Evolutionary conservation across 2,329 filamentous ascomycete species (phyloP).

Genomic region (Sporothrix phasma): DNA sequence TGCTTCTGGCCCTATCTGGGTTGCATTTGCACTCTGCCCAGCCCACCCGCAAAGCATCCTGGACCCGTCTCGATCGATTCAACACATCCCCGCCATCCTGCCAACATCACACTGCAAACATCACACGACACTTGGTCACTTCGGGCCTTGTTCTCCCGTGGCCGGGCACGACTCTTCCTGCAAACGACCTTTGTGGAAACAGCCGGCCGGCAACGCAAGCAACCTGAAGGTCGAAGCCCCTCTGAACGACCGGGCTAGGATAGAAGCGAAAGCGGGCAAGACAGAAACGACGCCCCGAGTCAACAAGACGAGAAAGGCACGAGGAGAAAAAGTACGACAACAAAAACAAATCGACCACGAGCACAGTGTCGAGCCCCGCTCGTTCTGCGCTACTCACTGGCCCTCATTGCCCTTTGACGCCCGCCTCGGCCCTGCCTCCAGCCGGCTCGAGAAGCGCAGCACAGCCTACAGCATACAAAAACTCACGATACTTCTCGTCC

Average conservation of each 20-base stretch:
- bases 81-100: not conserved
- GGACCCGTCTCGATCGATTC: not conserved
- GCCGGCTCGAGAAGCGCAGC: not conserved
- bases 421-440: not conserved
- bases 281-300: not conserved
- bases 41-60: not conserved
- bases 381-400: slow-evolving; percentile 8
- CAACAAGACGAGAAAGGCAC: not conserved
- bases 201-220: not conserved
- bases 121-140: slow-evolving; percentile 2
- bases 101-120: not conserved
- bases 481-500: slow-evolving; percentile 10
- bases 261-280: not conserved
- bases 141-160: not conserved
- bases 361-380: slow-evolving; percentile 4
- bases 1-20: not conserved
- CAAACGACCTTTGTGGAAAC: too few species aligned
- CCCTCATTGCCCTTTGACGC: not conserved
- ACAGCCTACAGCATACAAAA: not conserved
- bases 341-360: slow-evolving; percentile 3
- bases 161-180: not conserved
- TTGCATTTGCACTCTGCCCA: not conserved
- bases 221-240: not conserved
- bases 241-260: not conserved
- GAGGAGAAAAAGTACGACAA: not conserved